Percentiles rank a stretch among this genome's conserved stretches.
These are phyloP conservation scores for Aspergillus sergii DNA, from an alignment of 2,329 filamentous ascomycete species.

Conservation along the genomic window DNA sequence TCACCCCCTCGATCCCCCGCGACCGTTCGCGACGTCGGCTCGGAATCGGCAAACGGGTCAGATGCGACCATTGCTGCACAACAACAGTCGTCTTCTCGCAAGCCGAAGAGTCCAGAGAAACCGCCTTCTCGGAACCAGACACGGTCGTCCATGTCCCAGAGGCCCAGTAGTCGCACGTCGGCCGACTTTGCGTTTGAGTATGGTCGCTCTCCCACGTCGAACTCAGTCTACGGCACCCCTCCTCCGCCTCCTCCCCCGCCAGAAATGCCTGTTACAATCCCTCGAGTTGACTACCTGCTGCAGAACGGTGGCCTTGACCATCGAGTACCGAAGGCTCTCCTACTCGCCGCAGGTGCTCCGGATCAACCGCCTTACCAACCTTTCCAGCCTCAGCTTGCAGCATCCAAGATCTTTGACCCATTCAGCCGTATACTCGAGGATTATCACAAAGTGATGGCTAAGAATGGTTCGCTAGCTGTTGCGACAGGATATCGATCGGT, in stretches of 20 bases:
- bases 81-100: slow-evolving; percentile 39
- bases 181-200: slow-evolving; percentile 41
- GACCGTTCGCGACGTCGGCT: slow-evolving; percentile 36
- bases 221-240: slow-evolving; percentile 42
- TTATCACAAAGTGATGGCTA: slow-evolving; percentile 78
- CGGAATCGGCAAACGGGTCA: slow-evolving; percentile 44
- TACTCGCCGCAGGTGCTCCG: slow-evolving; percentile 55
- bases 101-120: slow-evolving; percentile 34
- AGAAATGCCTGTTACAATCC: slow-evolving; percentile 66
- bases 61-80: slow-evolving; percentile 51
- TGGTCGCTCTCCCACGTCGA: slow-evolving; percentile 32
- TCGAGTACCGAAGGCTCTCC: slow-evolving; percentile 71
- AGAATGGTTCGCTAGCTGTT: slow-evolving; percentile 87
- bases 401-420: slow-evolving; percentile 76
- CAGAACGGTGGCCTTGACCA: slow-evolving; percentile 81
- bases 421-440: slow-evolving; percentile 83
- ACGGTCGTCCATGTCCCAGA: slow-evolving; percentile 34
- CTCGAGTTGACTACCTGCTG: slow-evolving; percentile 87
- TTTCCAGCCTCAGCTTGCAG: slow-evolving; percentile 67
- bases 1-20: slow-evolving; percentile 40
- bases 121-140: slow-evolving; percentile 39
- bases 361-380: slow-evolving; percentile 59
- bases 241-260: slow-evolving; percentile 78
- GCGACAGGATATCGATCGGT: slow-evolving; percentile 94
- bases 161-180: slow-evolving; percentile 30